phyloP scores from a whole-genome alignment of 2,329 filamentous ascomycete genomes.

The Lachnum nothofagi region DNA sequence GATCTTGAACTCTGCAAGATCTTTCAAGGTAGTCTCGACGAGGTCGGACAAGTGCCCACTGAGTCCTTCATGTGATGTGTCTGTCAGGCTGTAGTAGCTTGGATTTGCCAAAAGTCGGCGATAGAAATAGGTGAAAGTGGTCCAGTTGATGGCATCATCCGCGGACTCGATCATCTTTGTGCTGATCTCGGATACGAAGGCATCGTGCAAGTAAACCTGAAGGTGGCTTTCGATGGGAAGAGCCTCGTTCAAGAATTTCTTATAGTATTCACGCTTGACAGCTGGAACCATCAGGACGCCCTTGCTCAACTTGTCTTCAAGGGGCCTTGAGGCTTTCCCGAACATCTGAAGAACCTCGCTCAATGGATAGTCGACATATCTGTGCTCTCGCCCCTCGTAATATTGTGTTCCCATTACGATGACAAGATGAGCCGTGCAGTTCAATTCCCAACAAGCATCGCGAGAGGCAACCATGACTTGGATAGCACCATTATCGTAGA shows the following conservation, averaged over 20 bases:
- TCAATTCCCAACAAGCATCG: conserved; percentile 94
- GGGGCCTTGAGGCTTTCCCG: conserved; percentile 78
- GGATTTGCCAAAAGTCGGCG: conserved; percentile 89
- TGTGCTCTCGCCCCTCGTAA: conserved; percentile 92
- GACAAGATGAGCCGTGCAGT: conserved; percentile 82
- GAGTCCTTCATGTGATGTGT: conserved; percentile 86
- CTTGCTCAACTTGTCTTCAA: conserved; percentile 72
- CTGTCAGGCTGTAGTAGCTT: conserved; percentile 87
- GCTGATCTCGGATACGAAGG: conserved; percentile 94
- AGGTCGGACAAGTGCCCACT: conserved; percentile 91
- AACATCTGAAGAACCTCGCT: conserved; percentile 98
- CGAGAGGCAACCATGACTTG: conserved; percentile 70
- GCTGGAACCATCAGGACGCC: conserved; percentile 96
- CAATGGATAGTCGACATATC: conserved; percentile 93
- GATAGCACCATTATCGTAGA: conserved; percentile 71
- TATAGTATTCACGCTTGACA: conserved; percentile 95
- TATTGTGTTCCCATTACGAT: conserved; percentile 98
- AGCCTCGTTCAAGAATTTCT: conserved; percentile 96
- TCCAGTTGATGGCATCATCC: conserved; percentile 97
- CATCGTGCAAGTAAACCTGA: conserved; percentile 86
- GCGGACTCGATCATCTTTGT: conserved; percentile 92
- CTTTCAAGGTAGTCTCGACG: conserved; percentile 86
- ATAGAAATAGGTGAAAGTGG: conserved; percentile 98
- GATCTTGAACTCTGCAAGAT: conserved; percentile 87
- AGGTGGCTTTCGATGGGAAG: conserved; percentile 92